Base-by-base conservation (phyloP, 2,329 filamentous ascomycete genomes). In the Aspergillus melleus region DNA sequence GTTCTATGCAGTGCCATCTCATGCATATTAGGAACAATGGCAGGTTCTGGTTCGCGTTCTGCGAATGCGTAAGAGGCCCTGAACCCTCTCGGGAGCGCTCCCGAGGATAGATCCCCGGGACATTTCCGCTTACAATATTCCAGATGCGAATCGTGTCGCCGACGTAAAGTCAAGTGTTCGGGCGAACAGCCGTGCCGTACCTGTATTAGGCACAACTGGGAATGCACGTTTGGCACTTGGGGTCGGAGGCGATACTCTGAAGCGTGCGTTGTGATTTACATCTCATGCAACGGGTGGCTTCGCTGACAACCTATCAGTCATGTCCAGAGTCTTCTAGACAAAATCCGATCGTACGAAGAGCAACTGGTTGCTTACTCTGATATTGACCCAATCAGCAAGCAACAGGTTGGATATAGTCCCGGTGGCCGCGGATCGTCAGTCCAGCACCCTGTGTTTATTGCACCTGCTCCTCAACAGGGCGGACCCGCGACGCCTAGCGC, bases 81-180 rank as follows among this genome's bases (percentile, higher is more conserved):
- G 36, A 42, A 42, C 36, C 14, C 16, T 42, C 36, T 42, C 36
- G 36, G 36, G 14, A 16, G 12, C 2, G 36, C 36, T 42, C 16
- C 36, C 36, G 36, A 42, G 36, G 14, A 8, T n/a, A 42, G 16
- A 42, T 2, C 6, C 14, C 36, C 36, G 36, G 36, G 6, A n/a
- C 14, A n/a, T 12, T 42, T n/a, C 36, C 36, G 36, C 36, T 42
- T 16, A 42, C 14, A 42, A 42, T 42, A 16, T n/a, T n/a, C 19
- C 44, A 55, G 54, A 42, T 55, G 54, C 20, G 54, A 55, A 12
- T 55, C 54, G 5, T 67, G 65, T 19, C 65, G 65, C 20, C 60
- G 59, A 50, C 61, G 65, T 32, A 67, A 67, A 42, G 65, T 67
- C 20, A 67, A 65, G 57, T 67, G 65, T 26, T 65, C 65, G 26